A percentile compares a stretch with the other conserved stretches of the same genome.
Evolutionary conservation across 345 rosid species (phyloP).

Genomic region (Durio zibethinus): DNA sequence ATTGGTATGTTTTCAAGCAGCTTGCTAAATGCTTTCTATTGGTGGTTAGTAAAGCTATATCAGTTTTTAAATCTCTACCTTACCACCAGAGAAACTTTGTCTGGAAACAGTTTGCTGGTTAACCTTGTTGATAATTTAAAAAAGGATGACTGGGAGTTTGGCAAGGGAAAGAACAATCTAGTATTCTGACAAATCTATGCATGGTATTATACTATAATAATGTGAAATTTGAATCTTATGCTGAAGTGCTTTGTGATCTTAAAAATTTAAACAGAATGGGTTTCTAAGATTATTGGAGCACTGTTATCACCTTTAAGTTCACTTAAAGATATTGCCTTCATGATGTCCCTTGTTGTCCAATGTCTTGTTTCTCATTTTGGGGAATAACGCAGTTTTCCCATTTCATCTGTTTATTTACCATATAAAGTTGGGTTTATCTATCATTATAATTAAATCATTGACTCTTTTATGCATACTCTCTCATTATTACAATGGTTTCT

Average conservation of each 20-base stretch:
- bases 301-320: neutral
- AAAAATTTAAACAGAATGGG: neutral
- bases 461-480: neutral
- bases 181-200: neutral
- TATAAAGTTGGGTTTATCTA: neutral
- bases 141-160: neutral
- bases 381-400: neutral
- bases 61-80: neutral
- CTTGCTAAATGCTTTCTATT: neutral
- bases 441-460: neutral
- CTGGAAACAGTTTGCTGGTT: neutral
- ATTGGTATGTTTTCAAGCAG: constrained; percentile 47
- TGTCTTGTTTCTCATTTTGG: neutral
- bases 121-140: neutral
- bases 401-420: neutral
- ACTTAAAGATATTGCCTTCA: neutral
- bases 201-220: neutral
- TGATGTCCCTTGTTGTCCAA: neutral
- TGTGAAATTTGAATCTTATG: neutral
- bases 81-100: neutral
- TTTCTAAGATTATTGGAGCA: neutral
- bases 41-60: neutral
- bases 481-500: neutral
- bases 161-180: neutral
- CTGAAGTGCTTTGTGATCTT: neutral